phyloP scores from a whole-genome alignment of 805 yeast genomes.

The Hanseniaspora mollemarum region DNA sequence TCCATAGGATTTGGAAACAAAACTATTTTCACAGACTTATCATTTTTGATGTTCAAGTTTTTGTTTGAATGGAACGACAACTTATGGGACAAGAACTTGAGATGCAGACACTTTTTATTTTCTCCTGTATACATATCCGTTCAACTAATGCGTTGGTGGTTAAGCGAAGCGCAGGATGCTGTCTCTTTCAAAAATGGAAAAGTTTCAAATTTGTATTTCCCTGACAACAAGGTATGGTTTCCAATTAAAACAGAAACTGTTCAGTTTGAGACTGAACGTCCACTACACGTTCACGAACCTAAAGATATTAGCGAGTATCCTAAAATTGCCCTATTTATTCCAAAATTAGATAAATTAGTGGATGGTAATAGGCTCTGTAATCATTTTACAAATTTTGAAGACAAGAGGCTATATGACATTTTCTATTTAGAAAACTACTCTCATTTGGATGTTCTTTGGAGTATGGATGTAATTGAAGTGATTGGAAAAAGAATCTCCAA shows the following conservation, averaged over 20 bases:
- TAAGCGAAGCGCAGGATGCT: conserved; percentile 35
- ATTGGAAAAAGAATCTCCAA: conserved; percentile 44
- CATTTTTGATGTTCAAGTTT: conserved; percentile 76
- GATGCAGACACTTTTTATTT: conserved; percentile 68
- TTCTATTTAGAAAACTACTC: conserved; percentile 50
- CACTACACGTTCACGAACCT: conserved; percentile 23
- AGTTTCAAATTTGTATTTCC: conserved; percentile 35
- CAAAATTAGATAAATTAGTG: conserved; percentile 65
- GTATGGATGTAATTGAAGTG: conserved; percentile 55
- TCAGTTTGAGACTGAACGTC: conserved; percentile 17
- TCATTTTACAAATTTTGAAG: conserved; percentile 54
- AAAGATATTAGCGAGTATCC: conserved; percentile 40
- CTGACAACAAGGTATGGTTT: conserved; percentile 47
- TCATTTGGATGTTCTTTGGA: conserved; percentile 91
- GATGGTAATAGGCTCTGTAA: conserved; percentile 56
- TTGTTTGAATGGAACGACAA: conserved; percentile 78
- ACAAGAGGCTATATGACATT: conserved; percentile 25
- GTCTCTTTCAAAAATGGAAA: conserved; percentile 33
- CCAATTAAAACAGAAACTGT: conserved; percentile 21
- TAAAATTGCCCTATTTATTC: conserved; percentile 53
- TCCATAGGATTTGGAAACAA: conserved; percentile 35
- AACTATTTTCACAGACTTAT: conserved; percentile 45
- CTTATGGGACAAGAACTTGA: conserved; percentile 57
- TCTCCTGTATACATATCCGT: conserved; percentile 77
- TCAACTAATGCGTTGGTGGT: conserved; percentile 88